Conservation (phyloP, 2,329 filamentous ascomycete species). For the Knoxdaviesia proteae region DNA sequence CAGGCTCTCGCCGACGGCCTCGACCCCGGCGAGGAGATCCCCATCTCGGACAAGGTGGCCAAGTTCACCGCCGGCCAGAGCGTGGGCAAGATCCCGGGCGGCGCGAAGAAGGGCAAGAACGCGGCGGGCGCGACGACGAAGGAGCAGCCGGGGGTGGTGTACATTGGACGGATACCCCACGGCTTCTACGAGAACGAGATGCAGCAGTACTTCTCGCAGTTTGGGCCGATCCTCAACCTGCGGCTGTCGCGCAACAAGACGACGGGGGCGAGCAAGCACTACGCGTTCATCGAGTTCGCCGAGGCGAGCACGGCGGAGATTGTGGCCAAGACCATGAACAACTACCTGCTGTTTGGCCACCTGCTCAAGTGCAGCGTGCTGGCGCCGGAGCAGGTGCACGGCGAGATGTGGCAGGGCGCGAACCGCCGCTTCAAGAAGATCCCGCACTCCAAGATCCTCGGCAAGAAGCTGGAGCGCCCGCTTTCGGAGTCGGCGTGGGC, state of each 20-base stretch:
- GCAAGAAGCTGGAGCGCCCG: conserved; percentile 51
- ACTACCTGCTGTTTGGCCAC: conserved; percentile 88
- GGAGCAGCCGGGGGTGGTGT: conserved; percentile 56
- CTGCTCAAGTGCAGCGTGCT: conserved; percentile 75
- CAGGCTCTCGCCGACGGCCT: conserved; percentile 22
- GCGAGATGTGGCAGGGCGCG: conserved; percentile 72
- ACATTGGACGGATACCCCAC: conserved; percentile 77
- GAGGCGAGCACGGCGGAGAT: conserved; percentile 65
- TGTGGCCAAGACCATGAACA: conserved; percentile 90
- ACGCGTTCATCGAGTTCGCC: conserved; percentile 80
- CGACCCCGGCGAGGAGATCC: conserved; percentile 19
- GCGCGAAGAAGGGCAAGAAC: conserved; percentile 19
- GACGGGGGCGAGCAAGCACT: conserved; percentile 83
- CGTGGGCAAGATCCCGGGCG: conserved; percentile 28
- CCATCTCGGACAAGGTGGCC: conserved; percentile 12
- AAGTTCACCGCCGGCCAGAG: conserved; percentile 26
- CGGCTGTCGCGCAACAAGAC: conserved; percentile 80
- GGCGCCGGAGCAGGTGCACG: conserved; percentile 55
- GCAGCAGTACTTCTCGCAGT: conserved; percentile 82
- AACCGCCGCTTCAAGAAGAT: conserved; percentile 77
- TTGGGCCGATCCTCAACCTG: conserved; percentile 59
- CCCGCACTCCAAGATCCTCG: conserved; percentile 73
- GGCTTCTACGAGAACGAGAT: conserved; percentile 96
- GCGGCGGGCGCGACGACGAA: conserved; percentile 18
- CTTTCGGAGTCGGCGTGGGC: conserved; percentile 60